Evolutionary conservation across 768 basidiomycete genomes (phyloP).

Genomic region (Trametes meyenii): DNA sequence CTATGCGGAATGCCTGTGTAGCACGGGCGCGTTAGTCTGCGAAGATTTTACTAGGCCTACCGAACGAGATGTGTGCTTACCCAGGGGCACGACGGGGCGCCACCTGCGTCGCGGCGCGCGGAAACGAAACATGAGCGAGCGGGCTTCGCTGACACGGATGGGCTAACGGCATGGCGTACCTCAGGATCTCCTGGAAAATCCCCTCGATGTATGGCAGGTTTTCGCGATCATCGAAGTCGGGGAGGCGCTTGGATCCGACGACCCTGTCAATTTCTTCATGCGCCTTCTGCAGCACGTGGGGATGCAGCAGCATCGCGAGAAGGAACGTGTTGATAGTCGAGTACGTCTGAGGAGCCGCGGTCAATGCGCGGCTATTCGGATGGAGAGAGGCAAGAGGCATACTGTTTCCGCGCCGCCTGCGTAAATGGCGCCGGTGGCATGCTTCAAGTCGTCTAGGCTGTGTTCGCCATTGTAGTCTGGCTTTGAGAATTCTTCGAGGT

Average conservation of each 20-base stretch:
- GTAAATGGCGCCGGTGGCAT: constrained; percentile 20
- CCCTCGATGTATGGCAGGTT: constrained; percentile 20
- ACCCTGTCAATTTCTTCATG: constrained; percentile 20
- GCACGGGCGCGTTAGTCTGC: not conserved
- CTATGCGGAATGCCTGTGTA: constrained; percentile 27
- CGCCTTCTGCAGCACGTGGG: constrained; percentile 15
- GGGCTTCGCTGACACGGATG: not conserved
- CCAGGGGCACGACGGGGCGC: constrained; percentile 7
- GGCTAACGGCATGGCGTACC: constrained; percentile 3
- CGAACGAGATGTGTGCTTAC: not conserved
- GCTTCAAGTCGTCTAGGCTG: constrained; percentile 18
- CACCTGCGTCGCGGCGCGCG: not conserved
- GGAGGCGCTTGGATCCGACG: constrained; percentile 14
- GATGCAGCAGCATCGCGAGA: constrained; percentile 22
- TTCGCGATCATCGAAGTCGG: constrained; percentile 23
- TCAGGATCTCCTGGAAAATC: constrained; percentile 19
- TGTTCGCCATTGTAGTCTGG: constrained; percentile 19
- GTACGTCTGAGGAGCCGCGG: constrained; percentile 14
- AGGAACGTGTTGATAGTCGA: constrained; percentile 24
- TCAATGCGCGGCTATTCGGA: not conserved
- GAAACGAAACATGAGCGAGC: not conserved
- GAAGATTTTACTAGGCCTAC: not conserved
- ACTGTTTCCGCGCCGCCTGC: constrained; percentile 21
- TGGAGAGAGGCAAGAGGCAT: not conserved
- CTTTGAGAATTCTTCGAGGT: constrained; percentile 21